Evolutionary conservation across 1,284 basidiomycete genomes (phyloP).

Genomic region (Phellopilus nigrolimitatus): DNA sequence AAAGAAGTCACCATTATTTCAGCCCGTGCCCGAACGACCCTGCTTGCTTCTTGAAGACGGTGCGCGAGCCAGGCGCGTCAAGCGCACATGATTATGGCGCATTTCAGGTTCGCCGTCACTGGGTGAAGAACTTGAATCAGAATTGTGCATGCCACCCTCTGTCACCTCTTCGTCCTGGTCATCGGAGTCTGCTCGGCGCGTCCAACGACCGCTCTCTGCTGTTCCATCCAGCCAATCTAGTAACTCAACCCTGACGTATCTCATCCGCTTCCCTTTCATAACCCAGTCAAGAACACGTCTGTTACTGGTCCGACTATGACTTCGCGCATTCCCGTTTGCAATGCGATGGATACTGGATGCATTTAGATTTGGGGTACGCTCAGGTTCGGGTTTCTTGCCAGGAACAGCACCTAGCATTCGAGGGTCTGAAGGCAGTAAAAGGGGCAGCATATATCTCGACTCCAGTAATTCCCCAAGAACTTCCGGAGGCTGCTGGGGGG

Average conservation of each 20-base stretch:
- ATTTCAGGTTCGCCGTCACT: conserved; percentile 34
- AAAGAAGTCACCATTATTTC: background rate
- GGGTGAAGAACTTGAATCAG: conserved; percentile 23
- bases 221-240: conserved; percentile 71
- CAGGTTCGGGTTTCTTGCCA: conserved; percentile 34
- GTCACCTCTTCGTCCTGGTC: conserved; percentile 37
- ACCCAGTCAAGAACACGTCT: conserved; percentile 52
- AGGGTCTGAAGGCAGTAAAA: conserved; percentile 78
- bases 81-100: conserved; percentile 26
- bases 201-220: conserved; percentile 56
- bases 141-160: conserved; percentile 23
- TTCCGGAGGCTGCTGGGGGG: conserved; percentile 71
- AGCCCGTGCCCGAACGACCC: conserved; percentile 6
- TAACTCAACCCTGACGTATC: conserved; percentile 53
- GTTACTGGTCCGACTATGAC: conserved; percentile 33
- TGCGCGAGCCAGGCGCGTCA: conserved; percentile 27
- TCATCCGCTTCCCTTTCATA: conserved; percentile 50
- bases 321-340: conserved; percentile 30
- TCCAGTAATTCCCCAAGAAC: conserved; percentile 85
- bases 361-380: conserved; percentile 16
- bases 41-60: conserved; percentile 27
- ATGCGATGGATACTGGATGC: background rate
- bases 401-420: conserved; percentile 71
- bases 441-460: conserved; percentile 87
- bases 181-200: conserved; percentile 26